These are phyloP conservation scores for Priceomyces carsonii DNA, from an alignment of 805 yeast species.

Conservation along the genomic window DNA sequence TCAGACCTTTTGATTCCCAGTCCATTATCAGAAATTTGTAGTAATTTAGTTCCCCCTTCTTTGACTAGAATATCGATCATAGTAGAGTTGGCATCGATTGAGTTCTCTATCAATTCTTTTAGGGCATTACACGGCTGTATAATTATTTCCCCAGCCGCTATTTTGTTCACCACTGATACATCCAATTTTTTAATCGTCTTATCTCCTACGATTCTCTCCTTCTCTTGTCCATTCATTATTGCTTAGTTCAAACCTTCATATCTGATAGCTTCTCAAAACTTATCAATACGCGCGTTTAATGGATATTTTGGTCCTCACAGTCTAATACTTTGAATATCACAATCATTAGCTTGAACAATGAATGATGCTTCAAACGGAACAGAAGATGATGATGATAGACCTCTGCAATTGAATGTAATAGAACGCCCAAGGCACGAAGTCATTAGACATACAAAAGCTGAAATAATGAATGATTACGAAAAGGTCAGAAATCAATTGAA, in stretches of 20 bases:
- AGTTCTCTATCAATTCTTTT: constrained; percentile 89
- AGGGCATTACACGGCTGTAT: constrained; percentile 92
- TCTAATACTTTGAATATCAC: background rate
- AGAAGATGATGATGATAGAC: constrained; percentile 2
- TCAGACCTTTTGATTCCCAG: constrained; percentile 75
- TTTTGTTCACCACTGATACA: constrained; percentile 74
- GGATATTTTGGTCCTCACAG: background rate
- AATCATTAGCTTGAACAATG: background rate
- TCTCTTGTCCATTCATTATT: background rate
- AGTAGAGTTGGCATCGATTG: constrained; percentile 82
- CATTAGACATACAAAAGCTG: constrained; percentile 17
- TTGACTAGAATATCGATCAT: constrained; percentile 76
- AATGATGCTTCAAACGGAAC: no score
- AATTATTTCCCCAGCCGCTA: constrained; percentile 97
- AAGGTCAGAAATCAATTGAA: constrained; percentile 23
- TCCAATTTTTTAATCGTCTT: constrained; percentile 46
- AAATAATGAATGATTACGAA: constrained; percentile 27
- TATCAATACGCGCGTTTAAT: no score
- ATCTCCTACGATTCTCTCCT: background rate
- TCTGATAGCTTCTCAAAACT: no score
- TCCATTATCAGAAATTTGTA: constrained; percentile 91
- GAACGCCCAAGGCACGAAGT: constrained; percentile 18
- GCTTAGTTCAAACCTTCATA: background rate
- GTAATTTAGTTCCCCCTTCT: constrained; percentile 86
- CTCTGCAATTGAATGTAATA: background rate